A percentile compares a stretch with the other conserved stretches of the same genome.
Conservation (phyloP, 768 basidiomycete species). For the Boletus bicolor region DNA sequence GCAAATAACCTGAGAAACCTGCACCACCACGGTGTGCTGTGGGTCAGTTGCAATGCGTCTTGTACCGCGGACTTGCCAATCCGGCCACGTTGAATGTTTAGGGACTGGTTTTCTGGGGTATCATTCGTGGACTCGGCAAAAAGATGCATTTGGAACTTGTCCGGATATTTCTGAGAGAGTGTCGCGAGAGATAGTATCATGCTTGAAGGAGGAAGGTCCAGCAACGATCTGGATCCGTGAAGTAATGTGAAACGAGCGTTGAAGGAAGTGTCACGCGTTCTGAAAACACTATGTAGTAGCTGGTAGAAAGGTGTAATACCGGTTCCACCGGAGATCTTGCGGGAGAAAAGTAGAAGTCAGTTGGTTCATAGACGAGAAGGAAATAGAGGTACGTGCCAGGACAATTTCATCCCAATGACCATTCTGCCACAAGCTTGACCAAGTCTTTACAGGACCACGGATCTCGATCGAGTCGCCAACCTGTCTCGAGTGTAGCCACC, state of each 20-base stretch:
- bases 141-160: slow-evolving; percentile 52
- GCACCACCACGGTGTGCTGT: slow-evolving; percentile 31
- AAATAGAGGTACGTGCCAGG: slow-evolving; percentile 46
- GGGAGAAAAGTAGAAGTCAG: background rate
- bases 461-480: slow-evolving; percentile 69
- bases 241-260: slow-evolving; percentile 66
- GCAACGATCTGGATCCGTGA: slow-evolving; percentile 60
- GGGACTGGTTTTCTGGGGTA: slow-evolving; percentile 12
- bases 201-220: slow-evolving; percentile 65
- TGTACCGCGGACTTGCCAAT: slow-evolving; percentile 53
- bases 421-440: slow-evolving; percentile 45
- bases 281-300: slow-evolving; percentile 57
- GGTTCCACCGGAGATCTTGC: slow-evolving; percentile 84
- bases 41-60: slow-evolving; percentile 35
- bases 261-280: slow-evolving; percentile 19
- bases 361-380: background rate
- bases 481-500: slow-evolving; percentile 74
- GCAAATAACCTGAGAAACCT: slow-evolving; percentile 17
- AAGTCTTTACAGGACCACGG: slow-evolving; percentile 72
- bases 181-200: slow-evolving; percentile 53
- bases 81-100: slow-evolving; percentile 45
- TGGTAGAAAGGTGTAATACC: slow-evolving; percentile 87
- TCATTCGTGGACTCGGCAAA: slow-evolving; percentile 54
- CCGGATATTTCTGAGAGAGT: slow-evolving; percentile 50
- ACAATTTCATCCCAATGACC: slow-evolving; percentile 75